phyloP scores from a whole-genome alignment of 2,329 filamentous ascomycete genomes.

The Sclerotinia glacialis region DNA sequence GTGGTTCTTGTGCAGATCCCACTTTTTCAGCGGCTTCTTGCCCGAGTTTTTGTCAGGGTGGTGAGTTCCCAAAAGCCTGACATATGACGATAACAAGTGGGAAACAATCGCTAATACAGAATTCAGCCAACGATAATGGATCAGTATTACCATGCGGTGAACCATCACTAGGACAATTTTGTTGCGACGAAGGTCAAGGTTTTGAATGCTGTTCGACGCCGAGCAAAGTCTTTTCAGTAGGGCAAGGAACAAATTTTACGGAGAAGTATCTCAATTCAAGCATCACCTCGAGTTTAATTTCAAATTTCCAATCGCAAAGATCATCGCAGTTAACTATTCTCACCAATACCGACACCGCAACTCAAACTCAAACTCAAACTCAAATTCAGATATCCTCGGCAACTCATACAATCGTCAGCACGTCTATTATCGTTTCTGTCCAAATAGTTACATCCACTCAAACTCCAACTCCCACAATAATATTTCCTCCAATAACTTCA shows the following conservation, averaged over 20 bases:
- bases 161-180: constrained; percentile 24
- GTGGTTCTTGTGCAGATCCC: constrained; percentile 26
- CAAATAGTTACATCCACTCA: constrained; percentile 4
- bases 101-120: neutral
- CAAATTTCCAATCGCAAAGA: neutral
- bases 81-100: neutral
- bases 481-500: neutral
- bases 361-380: neutral
- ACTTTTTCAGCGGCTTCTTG: constrained; percentile 23
- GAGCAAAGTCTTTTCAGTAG: constrained; percentile 24
- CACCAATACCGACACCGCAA: neutral
- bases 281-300: too few relatives aligned
- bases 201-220: constrained; percentile 22
- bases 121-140: constrained; percentile 22
- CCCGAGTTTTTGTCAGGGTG: constrained; percentile 26
- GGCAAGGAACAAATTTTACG: constrained; percentile 3
- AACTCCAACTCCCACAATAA: neutral
- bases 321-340: neutral
- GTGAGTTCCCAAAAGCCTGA: constrained; percentile 17
- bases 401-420: constrained; percentile 1
- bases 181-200: constrained; percentile 28
- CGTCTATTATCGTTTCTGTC: neutral
- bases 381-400: neutral
- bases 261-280: neutral
- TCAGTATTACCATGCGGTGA: constrained; percentile 25